A percentile compares a stretch with the other conserved stretches of the same genome.
Conservation (phyloP, 441 rosid species). For the Gossypium gossypioides region DNA sequence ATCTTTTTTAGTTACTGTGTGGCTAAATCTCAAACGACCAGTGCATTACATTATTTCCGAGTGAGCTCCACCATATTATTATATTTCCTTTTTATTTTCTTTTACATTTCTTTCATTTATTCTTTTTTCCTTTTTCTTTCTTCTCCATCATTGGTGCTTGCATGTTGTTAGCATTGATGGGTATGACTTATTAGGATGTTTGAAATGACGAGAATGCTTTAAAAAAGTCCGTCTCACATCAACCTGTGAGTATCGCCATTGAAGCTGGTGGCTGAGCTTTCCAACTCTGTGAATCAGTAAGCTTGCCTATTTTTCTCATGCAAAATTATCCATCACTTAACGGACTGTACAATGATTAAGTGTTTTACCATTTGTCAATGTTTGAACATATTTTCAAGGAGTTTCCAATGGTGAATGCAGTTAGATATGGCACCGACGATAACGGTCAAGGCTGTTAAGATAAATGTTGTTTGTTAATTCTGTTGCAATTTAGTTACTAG, state of each 20-base stretch:
- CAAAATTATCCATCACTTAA: background rate
- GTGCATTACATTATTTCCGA: too few relatives aligned
- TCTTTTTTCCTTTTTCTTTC: too few relatives aligned
- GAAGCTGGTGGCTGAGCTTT: slow-evolving; percentile 52
- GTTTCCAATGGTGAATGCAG: slow-evolving; percentile 56
- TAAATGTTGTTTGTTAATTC: too few relatives aligned
- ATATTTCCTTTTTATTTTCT: too few relatives aligned
- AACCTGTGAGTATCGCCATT: slow-evolving; percentile 67
- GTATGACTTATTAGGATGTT: slow-evolving; percentile 41
- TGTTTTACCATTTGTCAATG: background rate
- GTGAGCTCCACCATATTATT: too few relatives aligned
- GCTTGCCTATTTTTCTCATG: background rate
- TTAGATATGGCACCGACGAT: slow-evolving; percentile 45
- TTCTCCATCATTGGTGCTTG: too few relatives aligned
- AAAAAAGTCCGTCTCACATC: slow-evolving; percentile 48
- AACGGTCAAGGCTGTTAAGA: slow-evolving; percentile 31
- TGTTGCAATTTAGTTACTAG: too few relatives aligned
- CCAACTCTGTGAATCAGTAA: slow-evolving; percentile 53
- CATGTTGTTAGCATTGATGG: slow-evolving; percentile 49
- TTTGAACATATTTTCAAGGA: slow-evolving; percentile 26
- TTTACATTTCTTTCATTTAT: too few relatives aligned
- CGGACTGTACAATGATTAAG: background rate
- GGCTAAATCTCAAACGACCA: too few relatives aligned
- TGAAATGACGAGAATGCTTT: slow-evolving; percentile 37
- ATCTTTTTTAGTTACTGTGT: too few relatives aligned